Base-by-base conservation (phyloP, 345 rosid species). In the Moricandia arvensis region DNA sequence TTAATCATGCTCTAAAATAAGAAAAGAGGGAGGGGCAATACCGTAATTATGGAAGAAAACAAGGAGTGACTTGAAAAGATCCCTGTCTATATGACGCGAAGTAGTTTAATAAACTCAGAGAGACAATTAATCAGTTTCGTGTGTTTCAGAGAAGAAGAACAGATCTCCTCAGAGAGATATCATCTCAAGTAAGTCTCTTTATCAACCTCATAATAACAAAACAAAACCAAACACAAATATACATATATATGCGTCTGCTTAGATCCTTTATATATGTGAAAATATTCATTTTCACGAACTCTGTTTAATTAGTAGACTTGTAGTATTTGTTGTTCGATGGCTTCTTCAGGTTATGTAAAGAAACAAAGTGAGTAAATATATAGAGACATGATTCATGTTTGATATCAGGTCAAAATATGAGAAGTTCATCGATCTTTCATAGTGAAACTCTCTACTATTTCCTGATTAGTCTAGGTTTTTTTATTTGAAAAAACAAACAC, bases 111-210 rank as follows among this genome's bases (percentile, higher is more conserved):
- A 62, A 38, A 61, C 54, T 77, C 71, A 77, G 80, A 77, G 66
- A 64, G 59, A 76, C 80, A 43, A 72, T 55, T 35, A 72, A 66
- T 26, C 81, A 71, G 76, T 72, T 78, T 72, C 73, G 77, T 71
- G 73, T 72, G 49, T 59, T 59, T 6, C 18, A 41, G 45, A 57
- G 66, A 71, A 57, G 66, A 71, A 67, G 79, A 61, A 60, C 10
- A 68, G 65, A 76, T 63, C 69, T 18, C 38, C 51, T 6, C 3
- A 47, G 62, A 58, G 47, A 35, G 35, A 17, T 26, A 51, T 61
- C 43, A 45, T 18, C n/a, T 7, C 68, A 34, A 77, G 76, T 77
- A 77, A 77, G 76, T 65, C n/a, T 72, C 31, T 55, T 34, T 35
- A 55, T 63, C 70, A 54, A 59, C 30, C 58, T 54, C 59, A 21